These are phyloP conservation scores for Metschnikowia noctiluminum DNA, from an alignment of 805 yeast genomes.

Conservation along the genomic window DNA sequence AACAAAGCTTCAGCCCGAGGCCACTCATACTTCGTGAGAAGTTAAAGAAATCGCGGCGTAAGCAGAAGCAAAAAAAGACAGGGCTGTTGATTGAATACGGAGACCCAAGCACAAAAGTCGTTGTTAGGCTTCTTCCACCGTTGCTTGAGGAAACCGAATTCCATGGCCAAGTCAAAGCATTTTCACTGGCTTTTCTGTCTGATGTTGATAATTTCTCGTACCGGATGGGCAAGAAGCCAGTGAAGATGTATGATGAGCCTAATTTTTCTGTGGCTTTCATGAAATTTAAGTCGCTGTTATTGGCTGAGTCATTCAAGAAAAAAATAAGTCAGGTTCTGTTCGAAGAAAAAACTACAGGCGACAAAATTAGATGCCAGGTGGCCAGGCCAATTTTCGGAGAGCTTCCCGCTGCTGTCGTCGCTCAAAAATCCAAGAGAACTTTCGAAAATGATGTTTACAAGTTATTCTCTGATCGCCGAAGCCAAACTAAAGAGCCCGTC, in stretches of 20 bases:
- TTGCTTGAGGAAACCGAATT: slow-evolving; percentile 16
- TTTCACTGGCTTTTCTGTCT: neutral
- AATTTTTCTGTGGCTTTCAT: slow-evolving; percentile 19
- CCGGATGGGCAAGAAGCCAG: slow-evolving; percentile 17
- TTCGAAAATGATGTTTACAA: slow-evolving; percentile 1
- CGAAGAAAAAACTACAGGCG: slow-evolving; percentile 24
- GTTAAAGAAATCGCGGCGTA: slow-evolving; percentile 1
- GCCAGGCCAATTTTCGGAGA: slow-evolving; percentile 15
- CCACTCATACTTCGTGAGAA: neutral
- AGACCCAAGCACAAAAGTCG: slow-evolving; percentile 16
- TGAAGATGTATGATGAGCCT: slow-evolving; percentile 20
- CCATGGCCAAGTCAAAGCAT: slow-evolving; percentile 20
- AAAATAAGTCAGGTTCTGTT: slow-evolving; percentile 20
- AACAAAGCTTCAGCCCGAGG: neutral
- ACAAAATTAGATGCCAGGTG: slow-evolving; percentile 20
- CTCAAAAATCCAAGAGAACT: neutral
- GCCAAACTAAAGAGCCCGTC: slow-evolving; percentile 1
- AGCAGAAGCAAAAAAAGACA: neutral
- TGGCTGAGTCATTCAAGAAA: slow-evolving; percentile 10
- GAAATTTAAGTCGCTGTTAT: slow-evolving; percentile 9
- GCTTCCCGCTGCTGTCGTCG: slow-evolving; percentile 23
- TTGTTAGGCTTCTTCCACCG: slow-evolving; percentile 24
- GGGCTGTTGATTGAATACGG: slow-evolving; percentile 12
- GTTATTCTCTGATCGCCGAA: slow-evolving; percentile 6
- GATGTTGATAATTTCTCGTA: slow-evolving; percentile 11